Base-by-base conservation (phyloP, 73 alveolate genomes). In the Symbiodinium natans region DNA sequence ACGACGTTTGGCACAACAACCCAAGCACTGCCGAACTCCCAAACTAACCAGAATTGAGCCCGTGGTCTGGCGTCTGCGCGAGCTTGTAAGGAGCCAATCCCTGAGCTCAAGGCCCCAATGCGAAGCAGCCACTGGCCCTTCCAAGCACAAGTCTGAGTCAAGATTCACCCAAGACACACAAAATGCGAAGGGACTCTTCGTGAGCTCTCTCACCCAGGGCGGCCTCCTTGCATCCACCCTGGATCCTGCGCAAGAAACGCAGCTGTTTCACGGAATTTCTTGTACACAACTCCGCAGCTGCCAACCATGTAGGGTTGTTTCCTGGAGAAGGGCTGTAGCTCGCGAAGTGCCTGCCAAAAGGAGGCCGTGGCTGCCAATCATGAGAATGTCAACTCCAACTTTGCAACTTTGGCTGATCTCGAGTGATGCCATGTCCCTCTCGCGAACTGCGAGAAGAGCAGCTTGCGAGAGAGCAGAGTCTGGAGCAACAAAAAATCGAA, bases 81-180 rank as follows among this genome's bases (percentile, higher is more conserved):
- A n/a, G n/a, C n/a, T n/a, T n/a, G n/a, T n/a, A n/a, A n/a, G n/a
- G n/a, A n/a, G n/a, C n/a, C n/a, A n/a, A n/a, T n/a, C n/a, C n/a
- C 41, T 21, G 7, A 41, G 59, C 21, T 40, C 25, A 63, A 19
- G 31, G 77, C 94, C 31, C 84, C 68, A 25, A 87, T 87, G 59
- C 94, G 94, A 77, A 87, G 39, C 59, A 87, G 94, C 94, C 94
- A 87, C 59, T 87, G 94, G 68, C 94, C 94, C 94, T 87, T 41
- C 21, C 31, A 31, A 25, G 31, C 34, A 31, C 77, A 59, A 17
- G 17, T 48, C 17, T 48, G 63, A 8, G 63, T 48, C 17, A 17
- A 8, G 63, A 17, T 8, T 8, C n/a, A n/a, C n/a, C n/a, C n/a
- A n/a, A n/a, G n/a, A n/a, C n/a, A n/a, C n/a, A n/a, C n/a, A 3